Evolutionary conservation across 1,139 yeast genomes (phyloP).

Genomic region (Geotrichum carabidarum): DNA sequence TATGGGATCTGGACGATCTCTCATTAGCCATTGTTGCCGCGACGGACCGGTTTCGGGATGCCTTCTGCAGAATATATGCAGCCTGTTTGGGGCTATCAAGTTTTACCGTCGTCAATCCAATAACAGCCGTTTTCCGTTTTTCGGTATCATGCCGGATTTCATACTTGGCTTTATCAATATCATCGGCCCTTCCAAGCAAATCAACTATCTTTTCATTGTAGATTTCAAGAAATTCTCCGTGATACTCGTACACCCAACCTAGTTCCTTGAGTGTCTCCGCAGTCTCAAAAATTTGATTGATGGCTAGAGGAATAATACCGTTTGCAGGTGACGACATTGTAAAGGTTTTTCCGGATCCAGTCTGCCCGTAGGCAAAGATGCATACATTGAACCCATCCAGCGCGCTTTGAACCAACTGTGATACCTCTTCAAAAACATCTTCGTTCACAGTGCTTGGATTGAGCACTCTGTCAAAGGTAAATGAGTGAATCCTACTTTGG

Average conservation of each 20-base stretch:
- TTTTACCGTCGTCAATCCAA: conserved; percentile 51
- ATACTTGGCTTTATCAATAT: conserved; percentile 41
- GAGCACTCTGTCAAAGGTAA: conserved; percentile 77
- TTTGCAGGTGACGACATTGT: conserved; percentile 69
- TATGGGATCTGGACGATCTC: conserved; percentile 66
- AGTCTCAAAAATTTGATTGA: conserved; percentile 63
- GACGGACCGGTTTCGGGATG: conserved; percentile 55
- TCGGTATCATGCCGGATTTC: conserved; percentile 72
- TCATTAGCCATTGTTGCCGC: conserved; percentile 81
- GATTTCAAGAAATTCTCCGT: conserved; percentile 81
- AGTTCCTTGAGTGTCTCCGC: conserved; percentile 46
- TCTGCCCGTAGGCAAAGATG: conserved; percentile 95
- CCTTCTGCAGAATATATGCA: conserved; percentile 46
- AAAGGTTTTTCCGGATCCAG: conserved; percentile 92
- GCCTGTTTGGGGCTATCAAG: conserved; percentile 52
- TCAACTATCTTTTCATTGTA: conserved; percentile 80
- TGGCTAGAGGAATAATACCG: conserved; percentile 82
- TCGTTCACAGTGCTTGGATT: conserved; percentile 49
- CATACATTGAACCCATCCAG: conserved; percentile 89
- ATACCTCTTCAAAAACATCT: conserved; percentile 73
- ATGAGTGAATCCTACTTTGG: conserved; percentile 37
- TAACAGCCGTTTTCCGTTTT: conserved; percentile 50
- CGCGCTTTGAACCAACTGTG: conserved; percentile 82
- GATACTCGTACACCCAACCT: conserved; percentile 63
- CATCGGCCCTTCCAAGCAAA: conserved; percentile 43